Base-by-base conservation (phyloP, 2,329 filamentous ascomycete genomes). In the Aureobasidium zeae region DNA sequence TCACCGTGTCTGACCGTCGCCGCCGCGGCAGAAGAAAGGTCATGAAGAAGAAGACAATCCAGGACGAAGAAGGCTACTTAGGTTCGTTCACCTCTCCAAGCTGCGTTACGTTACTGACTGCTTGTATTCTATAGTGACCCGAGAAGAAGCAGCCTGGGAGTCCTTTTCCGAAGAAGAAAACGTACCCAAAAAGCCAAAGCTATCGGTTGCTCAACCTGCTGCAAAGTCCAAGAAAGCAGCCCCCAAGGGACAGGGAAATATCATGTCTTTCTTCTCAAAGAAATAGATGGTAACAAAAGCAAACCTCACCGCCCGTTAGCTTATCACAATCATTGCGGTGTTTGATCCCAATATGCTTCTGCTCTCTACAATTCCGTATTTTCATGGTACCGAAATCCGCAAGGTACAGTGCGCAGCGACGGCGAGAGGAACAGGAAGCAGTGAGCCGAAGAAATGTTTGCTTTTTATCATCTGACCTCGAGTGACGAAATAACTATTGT, bases 191-290 rank as follows among this genome's bases (percentile, higher is more conserved):
- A 78, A 76, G 56, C 56, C 68, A 5, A 81, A 77, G 48, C 45
- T 55, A 33, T 48, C 53, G 33, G 52, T 60, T 1, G 65, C 68
- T 1, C 85, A 86, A 57, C 63, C 47, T 51, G 64, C 53, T 29
- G 39, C 53, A 33, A 52, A 56, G 44, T 43, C 52, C 32, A 73
- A 69, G 56, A 68, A 64, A 52, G 60, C 55, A n/a, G 59, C 48
- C 9, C 54, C 47, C 5, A 67, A 64, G 47, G 69, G 75, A 2
- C 81, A 86, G 56, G 86, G 87, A 3, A 94, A 72, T 59, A 94
- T 94, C 57, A 94, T 88, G 81, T 86, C 81, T 1, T 94, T 94
- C 65, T 94, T 94, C 62, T 73, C 74, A 30, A 94, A 93, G 69
- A 91, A 87, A 57, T 83, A 57, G 55, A 11, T 24, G n/a, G n/a